phyloP scores from a whole-genome alignment of 805 yeast species.

The Trichomonascus vanleenenianus region DNA sequence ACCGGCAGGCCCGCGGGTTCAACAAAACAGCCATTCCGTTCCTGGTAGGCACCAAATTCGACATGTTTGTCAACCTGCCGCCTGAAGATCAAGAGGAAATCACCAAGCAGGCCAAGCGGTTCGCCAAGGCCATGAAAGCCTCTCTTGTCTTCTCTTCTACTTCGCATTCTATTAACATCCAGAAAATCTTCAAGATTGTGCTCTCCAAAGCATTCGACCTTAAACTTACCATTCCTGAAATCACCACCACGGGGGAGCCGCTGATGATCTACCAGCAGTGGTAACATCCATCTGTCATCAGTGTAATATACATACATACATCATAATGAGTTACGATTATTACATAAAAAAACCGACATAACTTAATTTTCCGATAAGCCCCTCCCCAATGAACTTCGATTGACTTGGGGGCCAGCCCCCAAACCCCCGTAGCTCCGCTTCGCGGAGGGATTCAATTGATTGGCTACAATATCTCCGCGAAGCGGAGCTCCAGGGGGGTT shows the following conservation, averaged over 20 bases:
- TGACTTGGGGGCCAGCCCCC: too few relatives aligned
- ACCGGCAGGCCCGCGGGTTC: slow-evolving; percentile 80
- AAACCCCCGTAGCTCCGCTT: too few relatives aligned
- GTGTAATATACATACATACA: neutral
- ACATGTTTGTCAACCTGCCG: slow-evolving; percentile 70
- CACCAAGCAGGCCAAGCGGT: slow-evolving; percentile 72
- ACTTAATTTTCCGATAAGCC: neutral
- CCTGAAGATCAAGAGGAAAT: slow-evolving; percentile 76
- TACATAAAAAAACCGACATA: neutral
- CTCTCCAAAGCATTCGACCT: slow-evolving; percentile 87
- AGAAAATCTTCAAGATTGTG: slow-evolving; percentile 85
- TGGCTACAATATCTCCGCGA: too few relatives aligned
- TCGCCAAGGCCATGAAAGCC: slow-evolving; percentile 85
- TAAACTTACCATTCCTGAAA: slow-evolving; percentile 75
- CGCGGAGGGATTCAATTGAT: too few relatives aligned
- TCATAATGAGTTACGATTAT: too few relatives aligned
- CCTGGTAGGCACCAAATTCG: slow-evolving; percentile 90
- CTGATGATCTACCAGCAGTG: slow-evolving; percentile 54
- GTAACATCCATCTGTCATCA: slow-evolving; percentile 20
- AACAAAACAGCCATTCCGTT: slow-evolving; percentile 88
- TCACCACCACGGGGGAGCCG: slow-evolving; percentile 85
- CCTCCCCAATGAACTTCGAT: neutral
- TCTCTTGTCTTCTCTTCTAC: slow-evolving; percentile 83
- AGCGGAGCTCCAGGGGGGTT: too few relatives aligned
- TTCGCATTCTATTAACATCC: slow-evolving; percentile 84